phyloP scores from a whole-genome alignment of 352 stramenopile species.

The Peronospora destructor region DNA sequence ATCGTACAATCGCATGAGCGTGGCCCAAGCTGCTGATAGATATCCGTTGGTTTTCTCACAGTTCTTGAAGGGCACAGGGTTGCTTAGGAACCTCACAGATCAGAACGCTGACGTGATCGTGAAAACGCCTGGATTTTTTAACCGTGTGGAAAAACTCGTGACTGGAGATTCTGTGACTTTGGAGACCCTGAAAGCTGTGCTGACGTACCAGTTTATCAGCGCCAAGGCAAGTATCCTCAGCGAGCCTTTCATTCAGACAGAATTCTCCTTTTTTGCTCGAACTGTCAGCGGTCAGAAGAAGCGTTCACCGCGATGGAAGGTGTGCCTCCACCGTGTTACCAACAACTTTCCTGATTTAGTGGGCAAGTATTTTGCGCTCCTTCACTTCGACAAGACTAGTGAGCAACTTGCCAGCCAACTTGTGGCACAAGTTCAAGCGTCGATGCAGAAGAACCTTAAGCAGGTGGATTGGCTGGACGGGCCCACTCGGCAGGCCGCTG shows the following conservation, averaged over 20 bases:
- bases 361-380: constrained; percentile 88
- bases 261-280: constrained; percentile 86
- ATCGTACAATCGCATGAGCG: constrained; percentile 87
- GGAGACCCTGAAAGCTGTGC: constrained; percentile 38
- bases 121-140: constrained; percentile 53
- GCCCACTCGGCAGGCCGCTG: constrained; percentile 64
- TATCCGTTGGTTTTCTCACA: constrained; percentile 55
- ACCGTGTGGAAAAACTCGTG: constrained; percentile 44
- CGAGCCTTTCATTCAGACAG: constrained; percentile 77
- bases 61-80: constrained; percentile 45
- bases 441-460: constrained; percentile 67
- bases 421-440: constrained; percentile 76
- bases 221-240: constrained; percentile 34
- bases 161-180: constrained; percentile 28
- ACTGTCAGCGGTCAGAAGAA: constrained; percentile 76
- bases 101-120: constrained; percentile 44
- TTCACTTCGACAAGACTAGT: constrained; percentile 80
- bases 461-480: constrained; percentile 87
- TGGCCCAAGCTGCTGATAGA: constrained; percentile 37
- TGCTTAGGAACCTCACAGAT: constrained; percentile 28
- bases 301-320: constrained; percentile 86
- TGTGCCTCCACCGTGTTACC: constrained; percentile 62
- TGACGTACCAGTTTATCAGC: constrained; percentile 53
- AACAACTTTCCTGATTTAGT: constrained; percentile 52
- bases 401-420: constrained; percentile 80